Conservation (phyloP, 176 grass and related monocot species). For the Sorghum bicolor region Sorghum_bicolor_NCBIv3 NC_012875.2:52580501-52581000, state of each 20-base stretch:
- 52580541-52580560: accelerated
- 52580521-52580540: too few species aligned
- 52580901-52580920: conserved; percentile 71
- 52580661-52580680: conserved; percentile 15
- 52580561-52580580: accelerated
- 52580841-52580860: conserved; percentile 19
- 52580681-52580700: conserved; percentile 26
- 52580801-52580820: background rate
- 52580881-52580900: conserved; percentile 68
- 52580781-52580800: conserved; percentile 22
- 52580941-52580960: conserved; percentile 39
- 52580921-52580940: conserved; percentile 75
- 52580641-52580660: background rate
- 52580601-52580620: background rate
- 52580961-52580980: background rate
- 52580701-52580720: background rate
- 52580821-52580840: conserved; percentile 31
- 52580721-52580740: background rate
- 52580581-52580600: accelerated
- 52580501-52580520: too few species aligned
- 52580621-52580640: background rate
- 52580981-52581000: background rate
- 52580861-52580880: conserved; percentile 76
- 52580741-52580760: background rate
- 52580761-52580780: conserved; percentile 22